These are phyloP conservation scores for Volvariella volvacea DNA, from an alignment of 1,284 basidiomycete species.

Conservation along the genomic window DNA sequence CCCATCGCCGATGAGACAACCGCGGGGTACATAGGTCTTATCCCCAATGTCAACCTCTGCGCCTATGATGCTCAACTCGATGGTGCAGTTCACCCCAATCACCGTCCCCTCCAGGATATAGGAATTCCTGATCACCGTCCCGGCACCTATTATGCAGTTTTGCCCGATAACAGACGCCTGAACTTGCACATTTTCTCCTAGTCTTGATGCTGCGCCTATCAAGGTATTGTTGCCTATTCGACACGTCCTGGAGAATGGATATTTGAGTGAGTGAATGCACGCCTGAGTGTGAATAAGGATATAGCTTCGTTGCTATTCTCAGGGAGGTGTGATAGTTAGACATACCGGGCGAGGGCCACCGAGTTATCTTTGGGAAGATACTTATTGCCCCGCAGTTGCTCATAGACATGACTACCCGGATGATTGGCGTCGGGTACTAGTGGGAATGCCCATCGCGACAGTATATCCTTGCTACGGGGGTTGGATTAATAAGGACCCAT, in stretches of 20 bases:
- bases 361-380: constrained; percentile 77
- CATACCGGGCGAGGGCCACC: constrained; percentile 70
- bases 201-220: constrained; percentile 65
- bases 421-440: constrained; percentile 92
- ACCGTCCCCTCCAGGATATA: constrained; percentile 79
- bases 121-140: constrained; percentile 60
- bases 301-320: constrained; percentile 1
- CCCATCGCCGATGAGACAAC: constrained; percentile 76
- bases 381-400: constrained; percentile 78
- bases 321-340: constrained; percentile 3
- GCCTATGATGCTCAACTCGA: constrained; percentile 79
- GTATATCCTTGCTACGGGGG: constrained; percentile 73
- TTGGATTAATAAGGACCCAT: constrained; percentile 4
- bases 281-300: no score
- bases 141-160: constrained; percentile 62
- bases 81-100: constrained; percentile 71
- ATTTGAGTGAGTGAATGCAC: constrained; percentile 1
- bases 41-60: constrained; percentile 68
- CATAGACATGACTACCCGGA: constrained; percentile 75
- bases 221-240: constrained; percentile 79
- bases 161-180: constrained; percentile 71
- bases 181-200: constrained; percentile 61
- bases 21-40: constrained; percentile 52
- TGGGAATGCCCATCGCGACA: constrained; percentile 91
- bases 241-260: constrained; percentile 49